Base-by-base conservation (phyloP, 345 rosid genomes). In the Conringia planisiliqua region DNA sequence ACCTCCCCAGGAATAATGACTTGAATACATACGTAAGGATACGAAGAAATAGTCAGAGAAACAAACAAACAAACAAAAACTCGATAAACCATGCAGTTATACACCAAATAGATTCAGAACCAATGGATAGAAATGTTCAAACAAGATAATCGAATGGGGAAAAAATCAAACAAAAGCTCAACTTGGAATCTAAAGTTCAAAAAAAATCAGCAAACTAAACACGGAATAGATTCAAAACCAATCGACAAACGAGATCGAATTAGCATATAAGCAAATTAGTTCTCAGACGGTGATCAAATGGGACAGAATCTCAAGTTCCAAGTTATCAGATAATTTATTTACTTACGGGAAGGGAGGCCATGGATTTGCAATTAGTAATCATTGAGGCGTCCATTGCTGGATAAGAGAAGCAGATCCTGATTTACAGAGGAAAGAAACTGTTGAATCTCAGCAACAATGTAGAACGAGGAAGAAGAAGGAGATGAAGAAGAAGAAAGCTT, bases 301-400 rank as follows among this genome's bases (percentile, higher is more conserved):
- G 3, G 27, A 55, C 59, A 6, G 12, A 27, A 42, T 46, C n/a
- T 14, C 52, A 42, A 14, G 17, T 62, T n/a, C 16, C 12, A 24
- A 18, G 65, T 10, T 51, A 14, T 42, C 35, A 14, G 20, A 36
- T 58, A 6, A 54, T 8, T n/a, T 35, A 10, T 32, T 29, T 62
- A 73, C 86, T 86, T 82, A 89, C 96, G 18, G 93, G 86, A 77
- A 86, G 18, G 10, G 91, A 77, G 35, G 85, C 36, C 12, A 84
- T 12, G 47, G 95, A 84, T 82, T 85, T 93, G 85, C 82, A 84
- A 38, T 81, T 73, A 17, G 90, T 85, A 78, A 85, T 63, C 64
- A 91, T 78, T 16, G 87, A 83, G n/a, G 91, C 84, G 78, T 90
- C 98, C 91, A 93, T 89, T 50, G 50, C 36, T 68, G 20, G 38